These are phyloP conservation scores for Corchorus olitorius DNA, from an alignment of 345 rosid species.

Conservation along the genomic window DNA sequence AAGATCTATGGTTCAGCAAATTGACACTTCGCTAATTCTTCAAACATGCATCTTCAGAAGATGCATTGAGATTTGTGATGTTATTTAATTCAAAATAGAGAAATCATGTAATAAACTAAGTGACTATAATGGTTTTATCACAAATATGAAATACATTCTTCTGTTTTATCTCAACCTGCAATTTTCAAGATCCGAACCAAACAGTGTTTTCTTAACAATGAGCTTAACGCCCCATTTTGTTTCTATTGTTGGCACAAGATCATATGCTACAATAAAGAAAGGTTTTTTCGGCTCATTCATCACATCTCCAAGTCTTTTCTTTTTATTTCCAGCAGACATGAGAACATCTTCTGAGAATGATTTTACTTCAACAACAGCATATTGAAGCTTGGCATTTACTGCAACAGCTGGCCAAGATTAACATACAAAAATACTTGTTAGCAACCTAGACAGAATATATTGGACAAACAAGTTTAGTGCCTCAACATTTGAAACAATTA, in stretches of 20 bases:
- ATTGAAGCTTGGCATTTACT: conserved; percentile 84
- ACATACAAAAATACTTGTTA: neutral
- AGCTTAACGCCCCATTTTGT: conserved; percentile 83
- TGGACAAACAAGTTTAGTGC: conserved; percentile 7
- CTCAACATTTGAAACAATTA: conserved; percentile 5
- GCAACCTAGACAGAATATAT: neutral
- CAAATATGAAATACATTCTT: neutral
- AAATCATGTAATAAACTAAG: neutral
- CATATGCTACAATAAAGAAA: conserved; percentile 72
- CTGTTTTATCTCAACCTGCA: conserved; percentile 61
- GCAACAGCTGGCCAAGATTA: conserved; percentile 72
- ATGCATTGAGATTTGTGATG: conserved; percentile 6
- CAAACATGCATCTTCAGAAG: neutral
- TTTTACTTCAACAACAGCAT: conserved; percentile 77
- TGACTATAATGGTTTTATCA: neutral
- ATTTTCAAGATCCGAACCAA: conserved; percentile 86
- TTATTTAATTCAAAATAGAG: neutral
- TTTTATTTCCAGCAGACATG: conserved; percentile 46
- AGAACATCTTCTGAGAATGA: conserved; percentile 47
- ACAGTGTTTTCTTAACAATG: conserved; percentile 56
- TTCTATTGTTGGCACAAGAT: conserved; percentile 81
- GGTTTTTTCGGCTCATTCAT: conserved; percentile 57
- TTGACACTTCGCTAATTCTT: conserved; percentile 6
- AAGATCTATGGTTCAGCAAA: conserved; percentile 16
- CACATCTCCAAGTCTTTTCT: conserved; percentile 60